Evolutionary conservation across 306 rosid species (phyloP).

Genomic region (Cyamopsis tetragonoloba): DNA sequence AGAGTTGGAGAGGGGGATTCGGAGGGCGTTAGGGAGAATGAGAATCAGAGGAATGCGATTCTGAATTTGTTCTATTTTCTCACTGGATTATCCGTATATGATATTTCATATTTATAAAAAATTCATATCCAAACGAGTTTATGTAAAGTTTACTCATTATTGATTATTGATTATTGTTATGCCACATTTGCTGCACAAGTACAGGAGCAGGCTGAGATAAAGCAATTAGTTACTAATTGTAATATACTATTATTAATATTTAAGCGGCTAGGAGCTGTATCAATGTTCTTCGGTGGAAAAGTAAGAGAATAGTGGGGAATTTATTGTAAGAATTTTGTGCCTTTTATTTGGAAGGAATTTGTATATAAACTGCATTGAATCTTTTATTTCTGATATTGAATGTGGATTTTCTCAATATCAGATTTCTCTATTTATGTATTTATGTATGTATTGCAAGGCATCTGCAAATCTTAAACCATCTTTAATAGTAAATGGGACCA

Average conservation of each 20-base stretch:
- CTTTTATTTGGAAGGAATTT: no score
- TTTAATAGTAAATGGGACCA: no score
- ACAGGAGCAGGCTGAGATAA: background rate
- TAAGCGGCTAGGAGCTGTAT: background rate
- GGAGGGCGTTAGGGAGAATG: conserved; percentile 73
- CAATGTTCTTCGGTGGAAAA: no score
- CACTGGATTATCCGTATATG: background rate
- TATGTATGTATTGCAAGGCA: no score
- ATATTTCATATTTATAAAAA: background rate
- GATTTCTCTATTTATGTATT: no score
- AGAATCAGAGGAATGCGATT: conserved; percentile 63
- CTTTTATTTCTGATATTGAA: no score
- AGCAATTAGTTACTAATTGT: background rate
- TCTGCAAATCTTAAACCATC: no score
- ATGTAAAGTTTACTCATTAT: background rate
- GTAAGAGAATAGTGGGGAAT: no score
- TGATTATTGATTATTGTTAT: background rate
- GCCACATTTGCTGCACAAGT: background rate
- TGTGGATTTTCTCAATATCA: no score
- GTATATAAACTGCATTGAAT: no score
- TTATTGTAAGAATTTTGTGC: no score
- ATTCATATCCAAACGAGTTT: background rate
- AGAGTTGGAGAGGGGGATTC: conserved; percentile 43
- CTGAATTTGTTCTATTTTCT: no score
- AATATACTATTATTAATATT: background rate